phyloP scores from a whole-genome alignment of 1,284 basidiomycete genomes.

The Apiotrichum akiyoshidainum region DNA sequence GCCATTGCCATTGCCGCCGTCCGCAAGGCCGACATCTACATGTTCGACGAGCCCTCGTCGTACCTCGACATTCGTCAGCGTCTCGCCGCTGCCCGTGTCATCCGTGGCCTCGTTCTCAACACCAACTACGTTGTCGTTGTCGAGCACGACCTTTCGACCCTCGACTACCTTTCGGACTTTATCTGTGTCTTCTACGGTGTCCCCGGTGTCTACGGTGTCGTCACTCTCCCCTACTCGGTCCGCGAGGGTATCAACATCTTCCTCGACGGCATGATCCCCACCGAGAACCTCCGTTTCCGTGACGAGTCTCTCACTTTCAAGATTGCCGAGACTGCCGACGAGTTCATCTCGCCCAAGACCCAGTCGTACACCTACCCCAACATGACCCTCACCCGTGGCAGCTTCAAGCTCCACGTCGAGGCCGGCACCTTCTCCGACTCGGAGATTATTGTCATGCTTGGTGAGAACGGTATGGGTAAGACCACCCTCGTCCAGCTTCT shows the following conservation, averaged over 20 bases:
- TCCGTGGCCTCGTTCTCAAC: slow-evolving; percentile 74
- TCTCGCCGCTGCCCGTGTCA: slow-evolving; percentile 90
- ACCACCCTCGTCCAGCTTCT: slow-evolving; percentile 92
- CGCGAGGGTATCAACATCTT: slow-evolving; percentile 99
- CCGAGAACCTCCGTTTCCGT: slow-evolving; percentile 96
- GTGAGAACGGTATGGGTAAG: slow-evolving; percentile 97
- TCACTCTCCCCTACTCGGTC: slow-evolving; percentile 94
- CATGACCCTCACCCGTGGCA: slow-evolving; percentile 92
- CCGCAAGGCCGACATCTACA: slow-evolving; percentile 77
- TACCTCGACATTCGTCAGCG: slow-evolving; percentile 95
- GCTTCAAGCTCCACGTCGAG: slow-evolving; percentile 88
- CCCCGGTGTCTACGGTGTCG: slow-evolving; percentile 94
- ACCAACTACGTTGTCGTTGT: slow-evolving; percentile 90
- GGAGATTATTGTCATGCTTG: slow-evolving; percentile 95
- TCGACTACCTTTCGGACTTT: slow-evolving; percentile 96
- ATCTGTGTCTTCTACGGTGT: slow-evolving; percentile 96
- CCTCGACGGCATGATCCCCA: slow-evolving; percentile 93
- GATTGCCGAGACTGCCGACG: slow-evolving; percentile 91
- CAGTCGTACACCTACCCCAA: slow-evolving; percentile 81
- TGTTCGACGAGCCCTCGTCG: slow-evolving; percentile 81
- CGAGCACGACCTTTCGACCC: slow-evolving; percentile 94
- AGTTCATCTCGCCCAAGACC: slow-evolving; percentile 70
- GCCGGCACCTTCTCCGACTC: slow-evolving; percentile 86
- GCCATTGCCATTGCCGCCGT: slow-evolving; percentile 62
- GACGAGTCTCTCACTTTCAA: slow-evolving; percentile 92